Evolutionary conservation across 768 basidiomycete genomes (phyloP).

Genomic region (Phylloporus arenicola): DNA sequence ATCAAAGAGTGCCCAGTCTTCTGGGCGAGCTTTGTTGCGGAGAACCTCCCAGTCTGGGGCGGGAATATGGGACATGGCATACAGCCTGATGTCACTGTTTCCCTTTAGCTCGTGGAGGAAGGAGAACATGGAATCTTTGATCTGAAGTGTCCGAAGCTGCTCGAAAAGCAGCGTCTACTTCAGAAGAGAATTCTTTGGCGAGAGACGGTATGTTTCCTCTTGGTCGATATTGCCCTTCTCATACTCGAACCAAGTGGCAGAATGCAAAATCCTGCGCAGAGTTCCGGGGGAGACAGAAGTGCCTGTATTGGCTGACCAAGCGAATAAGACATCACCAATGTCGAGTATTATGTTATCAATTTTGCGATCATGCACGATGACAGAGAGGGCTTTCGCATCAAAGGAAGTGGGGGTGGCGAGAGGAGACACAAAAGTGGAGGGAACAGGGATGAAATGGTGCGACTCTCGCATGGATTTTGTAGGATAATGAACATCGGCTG

Average conservation of each 20-base stretch:
- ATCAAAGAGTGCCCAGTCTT: slow-evolving; percentile 20
- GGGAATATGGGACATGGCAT: slow-evolving; percentile 22
- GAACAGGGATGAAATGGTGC: background rate
- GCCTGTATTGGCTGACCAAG: slow-evolving; percentile 17
- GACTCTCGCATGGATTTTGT: background rate
- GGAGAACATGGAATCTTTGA: slow-evolving; percentile 9
- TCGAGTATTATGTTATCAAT: slow-evolving; percentile 22
- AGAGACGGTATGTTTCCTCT: slow-evolving; percentile 7
- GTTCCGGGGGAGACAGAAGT: slow-evolving; percentile 14
- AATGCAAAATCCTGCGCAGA: slow-evolving; percentile 10
- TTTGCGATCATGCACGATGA: slow-evolving; percentile 3
- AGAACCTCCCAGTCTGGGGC: slow-evolving; percentile 20
- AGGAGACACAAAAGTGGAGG: slow-evolving; percentile 1
- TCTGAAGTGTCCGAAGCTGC: slow-evolving; percentile 8
- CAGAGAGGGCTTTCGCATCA: background rate
- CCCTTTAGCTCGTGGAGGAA: slow-evolving; percentile 14
- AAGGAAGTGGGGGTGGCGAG: slow-evolving; percentile 1
- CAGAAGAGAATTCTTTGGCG: slow-evolving; percentile 11
- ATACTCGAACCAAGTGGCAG: slow-evolving; percentile 19
- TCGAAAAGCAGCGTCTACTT: slow-evolving; percentile 8
- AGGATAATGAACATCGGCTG: background rate
- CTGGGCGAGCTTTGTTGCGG: slow-evolving; percentile 4
- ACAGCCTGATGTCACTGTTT: slow-evolving; percentile 4
- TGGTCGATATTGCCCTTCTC: slow-evolving; percentile 16
- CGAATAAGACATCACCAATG: slow-evolving; percentile 19